phyloP scores from a whole-genome alignment of 371 early-diverging fungal species.

The Rhizopus stolonifer region DNA sequence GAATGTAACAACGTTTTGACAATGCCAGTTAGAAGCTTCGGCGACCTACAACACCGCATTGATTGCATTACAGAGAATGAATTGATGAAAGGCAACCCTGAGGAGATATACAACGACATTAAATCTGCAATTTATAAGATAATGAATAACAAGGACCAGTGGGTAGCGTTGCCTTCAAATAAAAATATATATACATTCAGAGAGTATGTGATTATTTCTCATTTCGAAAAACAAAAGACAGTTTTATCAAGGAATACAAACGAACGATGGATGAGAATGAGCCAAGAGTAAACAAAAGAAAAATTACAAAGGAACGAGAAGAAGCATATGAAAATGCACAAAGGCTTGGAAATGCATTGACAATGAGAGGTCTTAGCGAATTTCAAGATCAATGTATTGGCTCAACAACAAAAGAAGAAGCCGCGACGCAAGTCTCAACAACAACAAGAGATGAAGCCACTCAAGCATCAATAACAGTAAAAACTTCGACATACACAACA shows the following conservation, averaged over 20 bases:
- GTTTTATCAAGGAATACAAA: constrained; percentile 13
- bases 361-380: constrained; percentile 15
- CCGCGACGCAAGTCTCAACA: constrained; percentile 6
- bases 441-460: constrained; percentile 9
- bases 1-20: constrained; percentile 11
- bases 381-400: constrained; percentile 14
- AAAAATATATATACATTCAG: constrained; percentile 18
- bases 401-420: constrained; percentile 13
- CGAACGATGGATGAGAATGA: constrained; percentile 11
- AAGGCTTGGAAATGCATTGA: constrained; percentile 14
- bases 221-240: constrained; percentile 18
- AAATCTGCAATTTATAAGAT: constrained; percentile 16
- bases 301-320: constrained; percentile 16
- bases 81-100: constrained; percentile 8
- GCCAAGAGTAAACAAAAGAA: constrained; percentile 14
- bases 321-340: constrained; percentile 15
- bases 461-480: constrained; percentile 9
- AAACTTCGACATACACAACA: constrained; percentile 9
- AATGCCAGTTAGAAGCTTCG: constrained; percentile 14
- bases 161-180: constrained; percentile 7
- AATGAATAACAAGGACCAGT: constrained; percentile 8
- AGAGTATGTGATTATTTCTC: constrained; percentile 16
- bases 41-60: constrained; percentile 8
- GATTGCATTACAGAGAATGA: constrained; percentile 16
- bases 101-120: constrained; percentile 14